Percentiles rank a stretch among this genome's conserved stretches.
Evolutionary conservation across 2,329 filamentous ascomycete species (phyloP).

Genomic region (Zasmidium citrigriseum): DNA sequence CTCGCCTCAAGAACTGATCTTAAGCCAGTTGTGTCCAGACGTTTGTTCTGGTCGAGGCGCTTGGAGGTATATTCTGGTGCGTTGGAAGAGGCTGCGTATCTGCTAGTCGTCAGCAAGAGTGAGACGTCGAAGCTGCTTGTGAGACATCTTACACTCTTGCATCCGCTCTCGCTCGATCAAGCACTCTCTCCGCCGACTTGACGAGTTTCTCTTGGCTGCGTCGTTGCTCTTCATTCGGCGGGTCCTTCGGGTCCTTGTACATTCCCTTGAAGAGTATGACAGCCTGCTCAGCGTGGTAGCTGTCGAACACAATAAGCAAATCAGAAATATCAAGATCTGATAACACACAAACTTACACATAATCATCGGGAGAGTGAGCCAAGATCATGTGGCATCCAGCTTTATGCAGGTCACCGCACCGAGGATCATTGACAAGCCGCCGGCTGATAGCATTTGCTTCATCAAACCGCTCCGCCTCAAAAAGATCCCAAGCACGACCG

Average conservation of each 20-base stretch:
- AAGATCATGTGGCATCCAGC: constrained; percentile 19
- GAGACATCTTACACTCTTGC: constrained; percentile 10
- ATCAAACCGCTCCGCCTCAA: constrained; percentile 13
- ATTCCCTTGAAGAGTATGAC: constrained; percentile 9
- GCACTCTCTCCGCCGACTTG: constrained; percentile 8
- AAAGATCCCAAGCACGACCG: constrained; percentile 15
- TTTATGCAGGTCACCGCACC: constrained; percentile 15
- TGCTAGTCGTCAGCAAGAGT: not conserved
- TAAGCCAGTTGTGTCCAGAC: not conserved
- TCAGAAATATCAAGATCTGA: not conserved
- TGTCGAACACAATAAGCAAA: not conserved
- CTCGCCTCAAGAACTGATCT: constrained; percentile 5
- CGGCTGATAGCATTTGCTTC: constrained; percentile 13
- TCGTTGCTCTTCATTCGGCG: constrained; percentile 14
- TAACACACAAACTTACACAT: constrained; percentile 8
- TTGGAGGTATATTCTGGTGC: not conserved
- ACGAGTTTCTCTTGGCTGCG: constrained; percentile 12
- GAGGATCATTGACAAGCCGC: constrained; percentile 11
- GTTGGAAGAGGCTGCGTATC: not conserved
- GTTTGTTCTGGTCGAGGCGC: not conserved
- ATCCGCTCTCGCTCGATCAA: constrained; percentile 10
- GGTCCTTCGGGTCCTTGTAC: constrained; percentile 12
- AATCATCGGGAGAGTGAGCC: constrained; percentile 16
- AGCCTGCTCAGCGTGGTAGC: constrained; percentile 16
- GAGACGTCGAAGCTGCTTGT: not conserved